Evolutionary conservation across 441 rosid species (phyloP), one percentile per base, ranked within the genome.

Genomic region (Adansonia madagascariensis): DNA sequence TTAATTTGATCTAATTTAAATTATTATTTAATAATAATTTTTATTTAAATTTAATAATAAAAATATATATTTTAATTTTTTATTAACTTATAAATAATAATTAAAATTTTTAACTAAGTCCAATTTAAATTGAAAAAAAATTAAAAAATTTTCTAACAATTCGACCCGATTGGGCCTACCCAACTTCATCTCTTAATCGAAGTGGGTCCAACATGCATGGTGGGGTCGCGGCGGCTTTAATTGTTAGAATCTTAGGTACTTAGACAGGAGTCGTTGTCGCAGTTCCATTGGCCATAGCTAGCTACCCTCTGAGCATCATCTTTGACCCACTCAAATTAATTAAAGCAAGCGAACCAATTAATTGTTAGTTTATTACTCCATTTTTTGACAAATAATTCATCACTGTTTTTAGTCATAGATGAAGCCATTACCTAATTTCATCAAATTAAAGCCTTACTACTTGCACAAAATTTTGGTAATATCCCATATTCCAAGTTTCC

Each of bases 181-280:
- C 39, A 31, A 31, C 39, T 31, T 31, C 39, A 31, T 31, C 39
- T 31, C 39, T 31, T 31, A 31, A 31, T 31, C 39, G 39, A 31
- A 31, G 39, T 31, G 39, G 39, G 39, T 31, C 39, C 39, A 31
- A 31, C 39, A 2, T 31, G 39, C 39, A 31, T 31, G 39, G 4
- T 31, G 39, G 39, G 39, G 39, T 31, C 39, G 39, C 39, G 39
- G 39, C 3, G 39, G 39, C 39, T 31, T 3, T 31, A 47, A 47
- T 31, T 31, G 80, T 83, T 77, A 74, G 85, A 80, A 84, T 81
- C 84, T 78, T 31, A 80, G 84, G 84, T 78, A 82, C 76, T 79
- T 81, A 78, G 89, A 86, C 85, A 83, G 44, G 82, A 79, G 81
- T 86, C 82, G 87, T 82, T 88, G 91, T n/a, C 88, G 82, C 85